Evolutionary conservation across 345 rosid genomes (phyloP).

Genomic region (Triadica sebifera): DNA sequence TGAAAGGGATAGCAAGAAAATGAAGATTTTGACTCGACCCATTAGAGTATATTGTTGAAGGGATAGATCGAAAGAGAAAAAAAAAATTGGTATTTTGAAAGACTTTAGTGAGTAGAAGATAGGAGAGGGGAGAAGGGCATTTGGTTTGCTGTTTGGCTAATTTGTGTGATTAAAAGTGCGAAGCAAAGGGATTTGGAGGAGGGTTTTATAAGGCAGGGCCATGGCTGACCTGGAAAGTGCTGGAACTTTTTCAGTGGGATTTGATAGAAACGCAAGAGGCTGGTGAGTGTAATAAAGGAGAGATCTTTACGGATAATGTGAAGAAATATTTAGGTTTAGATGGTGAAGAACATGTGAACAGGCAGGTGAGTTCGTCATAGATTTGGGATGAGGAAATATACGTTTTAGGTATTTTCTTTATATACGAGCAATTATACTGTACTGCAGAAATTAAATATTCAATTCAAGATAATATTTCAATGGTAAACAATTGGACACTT

Average conservation of each 20-base stretch:
- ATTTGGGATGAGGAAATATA: constrained; percentile 14
- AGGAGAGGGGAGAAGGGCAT: background rate
- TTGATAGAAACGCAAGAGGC: constrained; percentile 33
- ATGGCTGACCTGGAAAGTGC: constrained; percentile 9
- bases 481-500: no score
- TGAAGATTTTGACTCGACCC: constrained; percentile 1
- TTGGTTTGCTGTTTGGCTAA: background rate
- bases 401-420: background rate
- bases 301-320: background rate
- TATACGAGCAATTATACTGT: background rate
- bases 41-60: background rate
- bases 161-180: background rate
- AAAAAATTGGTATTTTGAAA: background rate
- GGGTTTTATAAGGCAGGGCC: constrained; percentile 8
- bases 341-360: constrained; percentile 39
- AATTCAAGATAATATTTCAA: no score
- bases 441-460: no score
- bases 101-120: background rate
- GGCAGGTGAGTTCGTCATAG: constrained; percentile 40
- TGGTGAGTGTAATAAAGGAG: constrained; percentile 40
- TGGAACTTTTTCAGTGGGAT: constrained; percentile 5
- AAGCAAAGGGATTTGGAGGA: background rate
- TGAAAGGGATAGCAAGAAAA: constrained; percentile 29
- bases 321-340: constrained; percentile 12
- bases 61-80: background rate